Base-by-base conservation (phyloP, 495 filamentous ascomycete genomes). In the Apodospora peruviana region DNA sequence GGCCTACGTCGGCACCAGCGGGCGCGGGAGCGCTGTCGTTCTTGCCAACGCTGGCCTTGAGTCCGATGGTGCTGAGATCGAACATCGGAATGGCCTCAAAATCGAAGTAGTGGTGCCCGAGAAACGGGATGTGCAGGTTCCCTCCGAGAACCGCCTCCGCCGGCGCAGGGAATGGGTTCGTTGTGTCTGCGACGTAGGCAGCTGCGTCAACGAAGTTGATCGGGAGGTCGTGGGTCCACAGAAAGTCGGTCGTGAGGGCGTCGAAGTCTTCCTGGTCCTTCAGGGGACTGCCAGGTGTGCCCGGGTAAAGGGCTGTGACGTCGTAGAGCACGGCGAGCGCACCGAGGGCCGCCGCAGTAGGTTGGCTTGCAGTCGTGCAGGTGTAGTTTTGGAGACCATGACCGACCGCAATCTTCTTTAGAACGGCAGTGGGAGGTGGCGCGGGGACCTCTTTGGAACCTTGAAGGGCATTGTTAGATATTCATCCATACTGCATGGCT, bases 371-470 rank as follows among this genome's bases (percentile, higher is more conserved):
- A 44, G 52, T 16, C 12, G 56, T 45, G 61, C 86, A 90, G 21
- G 79, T 85, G 71, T 90, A 90, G 71, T 90, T 90, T 57, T 90
- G 86, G 51, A 84, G 81, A 45, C 86, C 86, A 25, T 82, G 82
- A 54, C 85, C 86, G 45, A 89, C 49, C 45, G 75, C 79, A 54
- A 89, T 74, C 60, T 79, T 76, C 63, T 80, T 77, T 46, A 89
- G 72, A 11, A 59, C 65, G 29, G 80, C 51, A 45, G 63, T 64
- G 10, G 65, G 25, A 10, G 66, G 61, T 3, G 82, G 80, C 0
- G 55, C 25, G 5, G 75, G 69, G 14, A 87, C 74, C 14, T 73
- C 56, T 2, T 43, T 48, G 27, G 53, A 62, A 54, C 58, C 43
- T 57, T 38, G 2, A 10, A n/a, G 29, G 9, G 2, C 29, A 3